Evolutionary conservation across 352 stramenopile species (phyloP).

Genomic region (Pythium guiyangense): DNA sequence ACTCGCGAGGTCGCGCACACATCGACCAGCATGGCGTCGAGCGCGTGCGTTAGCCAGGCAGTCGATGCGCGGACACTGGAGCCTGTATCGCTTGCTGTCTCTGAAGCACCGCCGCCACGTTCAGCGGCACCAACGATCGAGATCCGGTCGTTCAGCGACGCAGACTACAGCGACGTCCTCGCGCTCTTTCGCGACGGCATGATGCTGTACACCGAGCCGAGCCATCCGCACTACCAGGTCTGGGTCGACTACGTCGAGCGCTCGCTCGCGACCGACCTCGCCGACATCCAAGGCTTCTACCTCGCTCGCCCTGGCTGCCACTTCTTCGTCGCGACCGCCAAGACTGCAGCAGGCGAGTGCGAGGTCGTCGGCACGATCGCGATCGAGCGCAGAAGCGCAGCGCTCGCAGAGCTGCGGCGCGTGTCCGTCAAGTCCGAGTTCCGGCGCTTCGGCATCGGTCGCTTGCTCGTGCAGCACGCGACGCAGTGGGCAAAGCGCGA

Average conservation of each 20-base stretch:
- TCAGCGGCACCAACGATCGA: slow-evolving; percentile 5
- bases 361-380: slow-evolving; percentile 10
- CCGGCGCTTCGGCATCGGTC: slow-evolving; percentile 6
- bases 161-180: slow-evolving; percentile 7
- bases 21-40: too few relatives aligned
- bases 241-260: slow-evolving; percentile 6
- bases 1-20: too few relatives aligned
- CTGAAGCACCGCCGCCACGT: too few relatives aligned
- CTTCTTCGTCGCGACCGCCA: slow-evolving; percentile 22
- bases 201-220: slow-evolving; percentile 9
- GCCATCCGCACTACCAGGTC: slow-evolving; percentile 3
- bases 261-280: slow-evolving; percentile 8
- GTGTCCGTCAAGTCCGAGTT: slow-evolving; percentile 10
- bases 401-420: slow-evolving; percentile 3
- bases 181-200: slow-evolving; percentile 15
- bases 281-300: slow-evolving; percentile 10
- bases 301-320: slow-evolving; percentile 11
- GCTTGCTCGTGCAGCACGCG: slow-evolving; percentile 5
- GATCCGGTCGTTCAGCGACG: slow-evolving; percentile 11
- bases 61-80: neutral
- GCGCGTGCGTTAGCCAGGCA: too few relatives aligned
- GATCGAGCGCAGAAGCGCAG: slow-evolving; percentile 2
- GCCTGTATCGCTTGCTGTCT: neutral
- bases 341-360: neutral
- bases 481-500: slow-evolving; percentile 5